Evolutionary conservation across 208 protist genomes (phyloP), one percentile per base, ranked within the genome.

Genomic region (Borovskyia barvae): DNA sequence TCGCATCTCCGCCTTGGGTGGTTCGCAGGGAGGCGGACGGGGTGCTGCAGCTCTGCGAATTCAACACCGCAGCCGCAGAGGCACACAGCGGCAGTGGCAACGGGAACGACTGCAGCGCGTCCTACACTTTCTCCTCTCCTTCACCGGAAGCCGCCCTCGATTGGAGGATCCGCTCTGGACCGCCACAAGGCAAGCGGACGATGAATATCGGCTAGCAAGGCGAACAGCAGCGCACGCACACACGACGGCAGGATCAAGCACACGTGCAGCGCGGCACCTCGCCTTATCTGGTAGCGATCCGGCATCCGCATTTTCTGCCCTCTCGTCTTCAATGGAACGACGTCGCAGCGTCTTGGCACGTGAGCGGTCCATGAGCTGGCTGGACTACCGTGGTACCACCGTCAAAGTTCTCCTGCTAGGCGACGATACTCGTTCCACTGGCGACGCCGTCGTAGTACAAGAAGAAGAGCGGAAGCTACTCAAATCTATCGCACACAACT

Each of bases 51-150:
- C n/a, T n/a, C n/a, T n/a, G n/a, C n/a, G n/a, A n/a, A n/a, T n/a
- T n/a, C n/a, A n/a, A n/a, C n/a, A n/a, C n/a, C n/a, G n/a, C n/a
- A n/a, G n/a, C n/a, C n/a, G n/a, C n/a, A n/a, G n/a, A n/a, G n/a
- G 14, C 37, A 68, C 40, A 29, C 46, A 19, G 20, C 54, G n/a
- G 40, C 42, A 43, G 17, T 48, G 54, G 12, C 63, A 70, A 32
- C 14, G 39, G 7, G 30, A 70, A 11, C 43, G 63, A 14, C 53
- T 63, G 26, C 53, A 58, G n/a, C 63, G 63, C 9, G 63, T 37
- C 12, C 36, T 70, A 35, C 63, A 60, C 52, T 70, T 70, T 40
- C 54, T 70, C 2, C 63, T 70, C 63, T 70, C 63, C 32, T 17
- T 40, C 9, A 30, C 25, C 37, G 40, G 12, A 5, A 26, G 33